phyloP scores from a whole-genome alignment of 306 rosid genomes.

The Arachis hypogaea region DNA sequence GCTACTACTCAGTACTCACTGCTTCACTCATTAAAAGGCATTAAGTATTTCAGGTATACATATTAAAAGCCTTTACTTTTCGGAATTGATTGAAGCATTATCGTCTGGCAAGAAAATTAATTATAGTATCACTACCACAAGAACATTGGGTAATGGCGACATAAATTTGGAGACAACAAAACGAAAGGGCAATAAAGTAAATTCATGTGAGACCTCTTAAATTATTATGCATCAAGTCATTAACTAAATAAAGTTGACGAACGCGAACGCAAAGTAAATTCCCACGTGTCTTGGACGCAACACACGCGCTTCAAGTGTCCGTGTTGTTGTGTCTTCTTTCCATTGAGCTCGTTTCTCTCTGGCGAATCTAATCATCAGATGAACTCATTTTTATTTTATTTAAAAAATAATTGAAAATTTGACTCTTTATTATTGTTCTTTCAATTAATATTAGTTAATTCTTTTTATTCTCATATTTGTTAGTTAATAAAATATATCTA shows the following conservation, averaged over 20 bases:
- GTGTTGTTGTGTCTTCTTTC: conserved; percentile 13
- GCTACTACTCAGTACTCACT: no score
- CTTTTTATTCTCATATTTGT: no score
- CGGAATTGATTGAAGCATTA: neutral
- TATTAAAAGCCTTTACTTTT: neutral
- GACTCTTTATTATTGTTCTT: no score
- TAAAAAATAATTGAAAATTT: no score
- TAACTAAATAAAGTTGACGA: conserved; percentile 28
- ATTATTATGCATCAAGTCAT: no score
- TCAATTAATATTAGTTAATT: no score
- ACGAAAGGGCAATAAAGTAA: conserved; percentile 37
- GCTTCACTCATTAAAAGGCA: neutral
- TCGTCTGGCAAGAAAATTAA: neutral
- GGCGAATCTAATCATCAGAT: no score
- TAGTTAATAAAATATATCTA: no score
- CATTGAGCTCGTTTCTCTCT: neutral
- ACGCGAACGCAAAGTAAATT: neutral
- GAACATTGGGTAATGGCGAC: neutral
- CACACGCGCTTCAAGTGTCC: conserved; percentile 25
- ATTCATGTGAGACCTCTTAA: neutral
- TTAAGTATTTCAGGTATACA: no score
- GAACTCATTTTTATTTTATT: no score
- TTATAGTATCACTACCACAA: neutral
- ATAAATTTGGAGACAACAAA: neutral
- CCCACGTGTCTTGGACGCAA: conserved; percentile 39